Conservation (phyloP, 1,139 yeast species). For the Pichia inconspicua region DNA sequence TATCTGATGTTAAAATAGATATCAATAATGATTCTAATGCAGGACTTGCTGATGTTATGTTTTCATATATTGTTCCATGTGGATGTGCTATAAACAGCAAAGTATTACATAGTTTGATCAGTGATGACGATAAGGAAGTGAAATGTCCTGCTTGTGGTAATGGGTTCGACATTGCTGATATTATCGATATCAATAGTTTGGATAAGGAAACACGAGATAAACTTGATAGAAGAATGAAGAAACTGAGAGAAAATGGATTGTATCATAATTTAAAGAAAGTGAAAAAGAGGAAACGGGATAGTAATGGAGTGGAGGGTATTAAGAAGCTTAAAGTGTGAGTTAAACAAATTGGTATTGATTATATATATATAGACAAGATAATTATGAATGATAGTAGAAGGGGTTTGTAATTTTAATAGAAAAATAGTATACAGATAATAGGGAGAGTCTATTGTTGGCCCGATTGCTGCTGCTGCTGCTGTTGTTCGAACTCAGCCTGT, state of each 20-base stretch:
- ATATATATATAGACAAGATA: not conserved
- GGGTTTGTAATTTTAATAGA: not conserved
- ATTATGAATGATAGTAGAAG: not conserved
- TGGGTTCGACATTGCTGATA: not conserved
- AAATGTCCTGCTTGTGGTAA: constrained; percentile 37
- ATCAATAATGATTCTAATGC: constrained; percentile 12
- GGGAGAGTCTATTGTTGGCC: constrained; percentile 4
- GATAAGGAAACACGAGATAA: constrained; percentile 30
- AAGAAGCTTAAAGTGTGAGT: not conserved
- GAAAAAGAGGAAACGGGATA: constrained; percentile 22
- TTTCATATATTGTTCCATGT: constrained; percentile 40
- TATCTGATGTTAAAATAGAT: constrained; percentile 13
- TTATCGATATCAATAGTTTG: constrained; percentile 22
- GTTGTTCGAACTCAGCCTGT: constrained; percentile 17
- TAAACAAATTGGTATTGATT: too few relatives aligned
- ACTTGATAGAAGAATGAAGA: constrained; percentile 30
- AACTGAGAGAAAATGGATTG: constrained; percentile 30
- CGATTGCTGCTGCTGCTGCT: constrained; percentile 5
- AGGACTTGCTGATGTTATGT: constrained; percentile 3
- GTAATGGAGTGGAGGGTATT: not conserved
- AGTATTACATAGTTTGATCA: constrained; percentile 30
- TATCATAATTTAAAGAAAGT: constrained; percentile 43
- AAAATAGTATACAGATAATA: not conserved
- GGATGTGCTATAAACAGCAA: constrained; percentile 45
- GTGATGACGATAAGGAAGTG: not conserved